A percentile compares a stretch with the other conserved stretches of the same genome.
These are phyloP conservation scores for Macrophomina pseudophaseolina DNA, from an alignment of 2,329 filamentous ascomycete species.

Conservation along the genomic window DNA sequence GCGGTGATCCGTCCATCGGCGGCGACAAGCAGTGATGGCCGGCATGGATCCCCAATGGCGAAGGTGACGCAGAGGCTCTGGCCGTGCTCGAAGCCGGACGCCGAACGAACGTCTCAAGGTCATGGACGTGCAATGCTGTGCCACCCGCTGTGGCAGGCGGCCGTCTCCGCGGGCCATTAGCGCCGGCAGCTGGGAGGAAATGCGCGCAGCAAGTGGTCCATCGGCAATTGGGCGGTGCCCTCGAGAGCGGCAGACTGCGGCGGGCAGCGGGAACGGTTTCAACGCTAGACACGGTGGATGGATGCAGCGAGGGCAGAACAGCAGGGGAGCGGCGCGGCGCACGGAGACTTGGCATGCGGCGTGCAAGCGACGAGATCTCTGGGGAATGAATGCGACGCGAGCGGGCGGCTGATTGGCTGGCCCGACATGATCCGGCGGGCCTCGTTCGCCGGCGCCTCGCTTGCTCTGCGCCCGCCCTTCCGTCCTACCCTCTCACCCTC, in stretches of 20 bases:
- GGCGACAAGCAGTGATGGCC: neutral
- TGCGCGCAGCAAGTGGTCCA: neutral
- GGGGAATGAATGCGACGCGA: neutral
- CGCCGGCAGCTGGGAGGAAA: neutral
- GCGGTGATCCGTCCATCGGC: neutral
- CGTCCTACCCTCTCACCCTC: neutral
- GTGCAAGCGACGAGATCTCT: neutral
- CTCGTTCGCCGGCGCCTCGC: neutral
- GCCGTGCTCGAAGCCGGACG: neutral
- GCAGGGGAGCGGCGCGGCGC: neutral
- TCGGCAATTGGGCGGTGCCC: too few relatives aligned
- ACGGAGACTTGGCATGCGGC: neutral
- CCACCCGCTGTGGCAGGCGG: neutral
- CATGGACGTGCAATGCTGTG: neutral
- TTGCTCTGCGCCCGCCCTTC: neutral
- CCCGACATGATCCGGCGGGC: neutral
- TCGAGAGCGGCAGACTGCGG: neutral
- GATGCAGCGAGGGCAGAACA: neutral
- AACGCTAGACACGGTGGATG: neutral
- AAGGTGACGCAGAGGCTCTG: neutral
- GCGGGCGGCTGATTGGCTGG: neutral
- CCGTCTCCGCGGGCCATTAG: neutral
- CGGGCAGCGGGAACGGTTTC: neutral
- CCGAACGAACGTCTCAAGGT: neutral
- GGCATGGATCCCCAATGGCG: neutral